Conservation (phyloP, 768 basidiomycete species). For the Boletus subcaerulescens region DNA sequence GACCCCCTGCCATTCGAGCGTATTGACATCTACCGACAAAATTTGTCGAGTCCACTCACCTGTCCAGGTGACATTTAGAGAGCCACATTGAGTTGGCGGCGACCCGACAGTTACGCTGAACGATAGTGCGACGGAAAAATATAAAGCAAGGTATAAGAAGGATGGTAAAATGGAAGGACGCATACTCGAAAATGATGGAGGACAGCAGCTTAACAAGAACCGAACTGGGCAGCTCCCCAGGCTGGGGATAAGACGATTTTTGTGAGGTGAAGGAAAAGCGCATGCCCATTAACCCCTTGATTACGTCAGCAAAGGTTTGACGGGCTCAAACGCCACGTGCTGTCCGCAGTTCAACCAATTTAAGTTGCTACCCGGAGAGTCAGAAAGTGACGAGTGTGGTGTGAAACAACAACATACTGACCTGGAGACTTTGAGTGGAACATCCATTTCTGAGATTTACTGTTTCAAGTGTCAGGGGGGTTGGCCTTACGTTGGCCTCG, state of each 20-base stretch:
- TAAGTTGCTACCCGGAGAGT: not conserved
- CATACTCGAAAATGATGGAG: slow-evolving; percentile 25
- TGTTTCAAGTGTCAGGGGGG: not conserved
- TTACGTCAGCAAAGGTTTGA: slow-evolving; percentile 21
- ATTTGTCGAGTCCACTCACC: slow-evolving; percentile 40
- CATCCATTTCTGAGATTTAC: too few species aligned
- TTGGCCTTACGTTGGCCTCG: too few species aligned
- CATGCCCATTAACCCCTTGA: not conserved
- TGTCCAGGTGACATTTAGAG: slow-evolving; percentile 58
- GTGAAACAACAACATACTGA: too few species aligned
- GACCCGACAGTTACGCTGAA: slow-evolving; percentile 49
- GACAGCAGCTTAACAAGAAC: slow-evolving; percentile 5
- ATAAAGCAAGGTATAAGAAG: slow-evolving; percentile 22
- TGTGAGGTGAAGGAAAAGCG: not conserved
- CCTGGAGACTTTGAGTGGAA: too few species aligned
- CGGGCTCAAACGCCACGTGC: too few species aligned
- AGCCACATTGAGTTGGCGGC: slow-evolving; percentile 58
- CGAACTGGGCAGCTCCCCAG: slow-evolving; percentile 5
- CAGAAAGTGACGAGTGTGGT: not conserved
- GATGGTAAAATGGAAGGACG: slow-evolving; percentile 24
- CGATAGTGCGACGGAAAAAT: slow-evolving; percentile 19
- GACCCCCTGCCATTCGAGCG: slow-evolving; percentile 45
- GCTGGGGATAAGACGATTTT: slow-evolving; percentile 6
- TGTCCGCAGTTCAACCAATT: not conserved
- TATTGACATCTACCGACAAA: not conserved